Base-by-base conservation (phyloP, 441 rosid genomes). In the Adansonia rubrostipa region DNA sequence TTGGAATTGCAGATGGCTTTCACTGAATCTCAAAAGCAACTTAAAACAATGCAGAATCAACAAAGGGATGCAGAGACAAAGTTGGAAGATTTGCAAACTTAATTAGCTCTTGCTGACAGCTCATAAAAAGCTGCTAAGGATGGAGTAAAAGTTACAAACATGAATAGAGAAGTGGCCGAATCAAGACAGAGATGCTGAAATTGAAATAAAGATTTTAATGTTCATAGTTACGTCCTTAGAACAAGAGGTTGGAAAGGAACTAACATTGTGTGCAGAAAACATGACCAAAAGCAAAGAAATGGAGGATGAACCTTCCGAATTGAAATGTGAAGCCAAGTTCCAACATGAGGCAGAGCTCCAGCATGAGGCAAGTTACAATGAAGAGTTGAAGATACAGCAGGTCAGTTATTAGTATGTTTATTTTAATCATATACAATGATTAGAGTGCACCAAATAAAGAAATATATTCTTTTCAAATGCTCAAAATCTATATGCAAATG, bases 311-410 rank as follows among this genome's bases (percentile, higher is more conserved):
- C 86, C 90, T 79, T 80, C 80, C n/a, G 87, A 84, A 77, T 74
- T 87, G 86, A 86, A 87, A 82, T 77, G 53, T 8, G 88, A 90
- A 82, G 81, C 85, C 65, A 81, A 86, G 54, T 81, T 80, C 54
- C 84, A 36, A 78, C 77, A 54, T 36, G 87, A 84, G 80, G 77
- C 68, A 79, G 83, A 86, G 86, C 73, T 74, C 72, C 83, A 65
- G 71, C 80, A 15, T 71, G 71, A 60, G 71, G 82, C 84, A 44
- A 80, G 78, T 83, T 84, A 79, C 78, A 85, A 82, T 60, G 86
- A 79, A 6, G 87, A 83, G 80, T 71, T 82, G 84, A 92, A 88
- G 86, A 82, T 75, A 75, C 88, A 85, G 76, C 96, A 93, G 97
- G 99, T 91, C 33, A 82, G 86, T 77, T 60, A 77, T 56, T 72